Evolutionary conservation across 1,139 yeast species (phyloP), one percentile per base, ranked within the genome.

Genomic region (Kodamaea sp.): DNA sequence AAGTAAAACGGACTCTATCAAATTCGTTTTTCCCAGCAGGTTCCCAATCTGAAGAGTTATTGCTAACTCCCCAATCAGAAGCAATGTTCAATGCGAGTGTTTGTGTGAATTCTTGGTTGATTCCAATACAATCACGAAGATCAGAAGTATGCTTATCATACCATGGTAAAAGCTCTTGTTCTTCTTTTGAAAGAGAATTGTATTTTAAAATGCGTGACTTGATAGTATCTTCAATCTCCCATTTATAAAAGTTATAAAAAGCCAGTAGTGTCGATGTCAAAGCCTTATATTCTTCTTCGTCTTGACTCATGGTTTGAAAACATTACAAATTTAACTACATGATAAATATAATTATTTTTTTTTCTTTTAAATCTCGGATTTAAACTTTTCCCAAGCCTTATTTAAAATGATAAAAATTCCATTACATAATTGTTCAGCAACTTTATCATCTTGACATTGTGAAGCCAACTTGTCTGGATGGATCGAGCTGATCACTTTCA

Each of bases 401-500:
- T 90, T 90, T 48, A 94, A 67, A 0, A 80, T 73, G 33, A 89
- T 84, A 55, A 94, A 94, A 0, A 92, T 94, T 7, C 81, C 80
- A 52, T 89, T 92, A 26, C 97, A 94, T 37, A 90, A 70, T 83
- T 90, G 78, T 57, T 83, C 83, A 44, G 79, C 78, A 50, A 87
- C 92, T n/a, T 79, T 66, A 25, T 65, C 62, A 7, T 81, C 63
- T 27, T 70, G 67, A 24, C 52, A 48, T 35, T 50, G 54, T 12
- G 50, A 46, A 4, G 79, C 69, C 30, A 89, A 66, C 60, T 94
- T 94, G 60, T 94, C 98, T 0, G 98, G 98, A 57, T 94, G 99
- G 5, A 94, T 88, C 49, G 83, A 79, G 27, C 96, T 82, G 31
- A 89, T 94, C 1, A 96, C 97, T 60, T 88, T 92, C 90, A 94